These are phyloP conservation scores for Oryza brachyantha DNA, from an alignment of 176 grass and related monocot species.

Conservation along the genomic window DNA sequence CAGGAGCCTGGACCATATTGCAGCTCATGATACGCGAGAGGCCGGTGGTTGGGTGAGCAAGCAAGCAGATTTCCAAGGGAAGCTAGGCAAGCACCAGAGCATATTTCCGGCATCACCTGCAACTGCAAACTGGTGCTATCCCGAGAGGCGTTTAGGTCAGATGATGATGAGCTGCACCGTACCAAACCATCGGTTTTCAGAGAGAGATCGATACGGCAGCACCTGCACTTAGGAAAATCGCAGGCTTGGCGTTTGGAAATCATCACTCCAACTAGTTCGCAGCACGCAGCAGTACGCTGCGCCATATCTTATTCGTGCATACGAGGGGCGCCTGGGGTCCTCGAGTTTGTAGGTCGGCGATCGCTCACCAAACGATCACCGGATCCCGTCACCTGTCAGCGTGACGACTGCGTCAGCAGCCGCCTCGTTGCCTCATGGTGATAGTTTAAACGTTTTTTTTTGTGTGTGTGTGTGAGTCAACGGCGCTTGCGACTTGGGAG, in stretches of 20 bases:
- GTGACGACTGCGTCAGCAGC: background rate
- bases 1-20: background rate
- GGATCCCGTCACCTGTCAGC: background rate
- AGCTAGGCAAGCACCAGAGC: background rate
- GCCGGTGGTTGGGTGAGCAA: background rate
- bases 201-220: slow-evolving; percentile 12
- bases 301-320: background rate
- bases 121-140: background rate
- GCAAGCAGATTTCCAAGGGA: background rate
- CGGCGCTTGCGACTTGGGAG: background rate
- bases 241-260: background rate
- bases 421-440: background rate
- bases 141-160: background rate
- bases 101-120: background rate
- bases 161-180: slow-evolving; percentile 49
- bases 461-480: background rate
- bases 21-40: background rate
- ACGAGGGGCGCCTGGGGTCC: slow-evolving; percentile 14
- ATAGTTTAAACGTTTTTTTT: no score
- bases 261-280: background rate
- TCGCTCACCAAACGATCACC: slow-evolving; percentile 25
- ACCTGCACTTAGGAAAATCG: background rate
- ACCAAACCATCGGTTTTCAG: slow-evolving; percentile 30
- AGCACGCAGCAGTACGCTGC: background rate
- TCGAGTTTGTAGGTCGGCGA: slow-evolving; percentile 21